Evolutionary conservation across 108 stramenopile species (phyloP), one percentile per base, ranked within the genome.

Genomic region (Hondaea fermentalgiana): DNA sequence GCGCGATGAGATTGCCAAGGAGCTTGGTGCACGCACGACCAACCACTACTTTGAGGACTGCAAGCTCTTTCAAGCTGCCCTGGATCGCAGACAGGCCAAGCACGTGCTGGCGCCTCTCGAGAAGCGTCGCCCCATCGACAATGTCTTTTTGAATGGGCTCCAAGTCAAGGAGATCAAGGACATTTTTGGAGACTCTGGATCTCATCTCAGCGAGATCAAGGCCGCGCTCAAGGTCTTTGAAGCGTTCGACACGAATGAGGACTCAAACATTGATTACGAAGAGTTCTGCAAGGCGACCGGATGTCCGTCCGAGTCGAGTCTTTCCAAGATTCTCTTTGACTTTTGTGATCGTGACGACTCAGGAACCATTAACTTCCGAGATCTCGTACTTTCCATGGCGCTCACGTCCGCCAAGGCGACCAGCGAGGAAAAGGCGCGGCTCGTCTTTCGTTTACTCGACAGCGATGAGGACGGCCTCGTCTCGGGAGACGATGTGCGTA

Each of bases 41-140:
- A 87, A 91, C 8, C 91, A 91, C 89, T 91, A 90, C 83, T 91
- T 91, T 60, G 91, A 91, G 55, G 91, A 91, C 35, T 90, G 88
- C 28, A 91, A 91, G 17, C 91, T 91, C 29, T 91, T 90, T 58
- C 89, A 91, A 83, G 89, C 89, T 64, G 91, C 91, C 3, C 91
- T 91, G 51, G 90, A 91, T 44, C 6, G 45, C 10, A 51, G 89
- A 89, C 89, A 91, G 59, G 88, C 72, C 43, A 90, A 91, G 44
- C 91, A 90, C 0, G 91, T 90, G 90, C 88, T 91, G 23, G 5
- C 49, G 21, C 72, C 51, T 8, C 42, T 76, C 35, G 72, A 83
- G 72, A 53, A 43, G 72, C 88, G 35, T 17, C 35, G 72, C 6
- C 83, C 29, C 14, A 35, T 45, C 21, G 45, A 60, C 71, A 72